These are phyloP conservation scores for Cladosporium oxysporum DNA, from an alignment of 2,329 filamentous ascomycete genomes.

Conservation along the genomic window DNA sequence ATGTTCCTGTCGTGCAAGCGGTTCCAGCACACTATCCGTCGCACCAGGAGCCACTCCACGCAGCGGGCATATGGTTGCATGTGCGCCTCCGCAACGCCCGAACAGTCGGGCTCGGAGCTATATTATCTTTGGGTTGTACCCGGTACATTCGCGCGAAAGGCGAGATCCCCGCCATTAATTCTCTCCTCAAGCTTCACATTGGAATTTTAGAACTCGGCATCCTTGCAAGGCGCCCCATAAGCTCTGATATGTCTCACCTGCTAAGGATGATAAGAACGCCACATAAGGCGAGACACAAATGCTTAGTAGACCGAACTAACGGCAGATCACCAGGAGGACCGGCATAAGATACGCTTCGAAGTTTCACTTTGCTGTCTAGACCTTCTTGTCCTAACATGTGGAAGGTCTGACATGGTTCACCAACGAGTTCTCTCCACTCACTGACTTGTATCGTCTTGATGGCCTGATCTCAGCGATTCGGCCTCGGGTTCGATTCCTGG, in stretches of 20 bases:
- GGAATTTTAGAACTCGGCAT: not conserved
- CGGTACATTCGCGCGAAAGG: not conserved
- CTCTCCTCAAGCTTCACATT: not conserved
- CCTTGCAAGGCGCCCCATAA: not conserved
- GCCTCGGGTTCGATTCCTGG: not conserved
- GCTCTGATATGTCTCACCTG: not conserved
- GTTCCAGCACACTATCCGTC: not conserved
- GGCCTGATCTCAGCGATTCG: not conserved
- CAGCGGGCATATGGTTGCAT: not conserved
- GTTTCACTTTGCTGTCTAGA: not conserved
- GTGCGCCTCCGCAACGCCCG: not conserved
- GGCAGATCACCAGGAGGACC: slow-evolving; percentile 14
- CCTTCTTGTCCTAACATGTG: not conserved
- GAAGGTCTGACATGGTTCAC: not conserved
- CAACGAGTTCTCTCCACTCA: not conserved
- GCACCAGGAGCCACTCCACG: not conserved
- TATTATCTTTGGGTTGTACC: not conserved
- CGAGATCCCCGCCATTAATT: not conserved
- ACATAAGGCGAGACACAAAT: slow-evolving; percentile 13
- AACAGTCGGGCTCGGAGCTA: not conserved
- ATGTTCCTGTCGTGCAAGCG: not conserved
- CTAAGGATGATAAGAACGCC: slow-evolving; percentile 10
- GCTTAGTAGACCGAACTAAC: slow-evolving; percentile 5
- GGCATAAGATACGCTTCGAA: not conserved
- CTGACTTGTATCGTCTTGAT: not conserved